Percentiles rank a stretch among this genome's conserved stretches.
These are phyloP conservation scores for Cephalotrichum gorgonifer DNA, from an alignment of 2,329 filamentous ascomycete genomes.

Conservation along the genomic window DNA sequence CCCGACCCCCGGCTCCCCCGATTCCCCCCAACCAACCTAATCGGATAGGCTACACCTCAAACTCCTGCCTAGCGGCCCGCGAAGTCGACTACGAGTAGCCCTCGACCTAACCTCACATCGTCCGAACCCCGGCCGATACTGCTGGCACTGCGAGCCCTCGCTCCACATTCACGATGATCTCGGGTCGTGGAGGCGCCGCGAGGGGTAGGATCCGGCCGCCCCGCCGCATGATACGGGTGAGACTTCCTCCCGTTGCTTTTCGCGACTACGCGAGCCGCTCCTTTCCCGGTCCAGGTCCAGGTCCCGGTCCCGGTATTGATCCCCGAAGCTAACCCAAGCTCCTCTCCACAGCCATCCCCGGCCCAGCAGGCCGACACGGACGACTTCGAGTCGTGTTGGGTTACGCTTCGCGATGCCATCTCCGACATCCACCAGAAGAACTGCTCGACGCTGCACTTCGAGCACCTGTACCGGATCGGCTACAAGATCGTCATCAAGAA, in stretches of 20 bases:
- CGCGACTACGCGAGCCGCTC: not conserved
- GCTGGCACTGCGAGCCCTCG: not conserved
- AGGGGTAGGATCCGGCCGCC: slow-evolving; percentile 4
- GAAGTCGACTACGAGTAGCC: not conserved
- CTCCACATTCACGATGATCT: slow-evolving; percentile 6
- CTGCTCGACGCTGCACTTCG: slow-evolving; percentile 82
- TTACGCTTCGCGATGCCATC: slow-evolving; percentile 63
- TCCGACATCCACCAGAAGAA: slow-evolving; percentile 87
- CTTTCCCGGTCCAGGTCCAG: too few relatives aligned
- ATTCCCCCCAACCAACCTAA: too few relatives aligned
- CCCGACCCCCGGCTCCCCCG: too few relatives aligned
- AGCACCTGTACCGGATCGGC: slow-evolving; percentile 85
- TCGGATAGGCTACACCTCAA: not conserved
- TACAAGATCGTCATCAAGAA: slow-evolving; percentile 92
- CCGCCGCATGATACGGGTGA: slow-evolving; percentile 4
- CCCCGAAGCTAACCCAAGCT: not conserved
- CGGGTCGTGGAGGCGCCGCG: slow-evolving; percentile 5
- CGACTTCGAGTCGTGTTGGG: slow-evolving; percentile 84
- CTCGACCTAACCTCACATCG: too few relatives aligned
- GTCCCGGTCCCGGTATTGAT: too few relatives aligned
- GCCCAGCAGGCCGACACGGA: slow-evolving; percentile 40
- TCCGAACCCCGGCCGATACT: too few relatives aligned
- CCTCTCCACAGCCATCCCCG: slow-evolving; percentile 14
- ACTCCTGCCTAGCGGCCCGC: not conserved
- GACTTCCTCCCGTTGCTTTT: not conserved